A percentile compares a stretch with the other conserved stretches of the same genome.
phyloP scores from a whole-genome alignment of 495 filamentous ascomycete genomes.

The Aspergillus sclerotioniger region DNA sequence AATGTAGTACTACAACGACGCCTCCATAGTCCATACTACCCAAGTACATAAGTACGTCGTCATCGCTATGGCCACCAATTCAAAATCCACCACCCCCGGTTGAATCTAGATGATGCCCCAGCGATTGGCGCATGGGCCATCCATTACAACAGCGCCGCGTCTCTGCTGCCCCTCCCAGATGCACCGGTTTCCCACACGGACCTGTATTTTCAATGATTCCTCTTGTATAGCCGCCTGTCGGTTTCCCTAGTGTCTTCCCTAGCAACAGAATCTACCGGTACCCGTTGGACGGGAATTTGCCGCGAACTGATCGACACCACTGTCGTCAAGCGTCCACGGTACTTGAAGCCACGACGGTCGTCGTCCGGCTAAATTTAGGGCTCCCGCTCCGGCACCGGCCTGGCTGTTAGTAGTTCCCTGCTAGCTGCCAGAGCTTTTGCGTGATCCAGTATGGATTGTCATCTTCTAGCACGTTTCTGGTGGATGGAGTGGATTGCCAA shows the following conservation, averaged over 20 bases:
- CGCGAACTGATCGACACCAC: conserved; percentile 1
- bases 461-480: neutral
- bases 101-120: conserved; percentile 2
- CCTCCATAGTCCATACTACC: neutral
- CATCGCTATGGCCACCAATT: neutral
- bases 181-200: neutral
- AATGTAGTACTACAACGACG: neutral
- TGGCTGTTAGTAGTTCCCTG: neutral
- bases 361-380: conserved; percentile 2
- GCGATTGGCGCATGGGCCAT: neutral
- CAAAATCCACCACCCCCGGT: neutral
- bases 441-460: conserved; percentile 18
- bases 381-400: conserved; percentile 2
- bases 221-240: neutral
- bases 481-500: neutral
- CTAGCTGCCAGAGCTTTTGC: conserved; percentile 13
- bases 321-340: neutral
- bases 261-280: neutral
- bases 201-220: neutral
- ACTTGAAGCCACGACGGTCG: neutral
- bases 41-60: too few relatives aligned
- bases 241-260: neutral
- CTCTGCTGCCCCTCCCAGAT: neutral
- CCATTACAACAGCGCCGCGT: conserved; percentile 1
- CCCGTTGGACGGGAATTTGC: neutral